Base-by-base conservation (phyloP, 805 yeast species). In the Saitoella complicata region DNA sequence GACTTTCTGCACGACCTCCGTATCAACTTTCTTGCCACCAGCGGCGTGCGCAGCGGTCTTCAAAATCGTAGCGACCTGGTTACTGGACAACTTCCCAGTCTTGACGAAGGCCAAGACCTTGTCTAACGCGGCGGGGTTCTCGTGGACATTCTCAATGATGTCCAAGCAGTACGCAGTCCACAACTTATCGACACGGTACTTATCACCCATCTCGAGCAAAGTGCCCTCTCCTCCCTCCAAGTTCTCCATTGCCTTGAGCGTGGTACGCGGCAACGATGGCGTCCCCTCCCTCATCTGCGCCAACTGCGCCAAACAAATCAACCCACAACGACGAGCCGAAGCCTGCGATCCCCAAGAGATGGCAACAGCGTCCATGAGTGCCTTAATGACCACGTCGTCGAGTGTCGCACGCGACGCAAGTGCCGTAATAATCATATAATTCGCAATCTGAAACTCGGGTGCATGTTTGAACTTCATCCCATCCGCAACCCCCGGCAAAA, bases 371-470 rank as follows among this genome's bases (percentile, higher is more conserved):
- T 71, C 75, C 33, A 73, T 67, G 1, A 82, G 73, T 5, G 86
- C 85, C 42, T 70, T 61, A 11, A 75, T 61, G 10, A 81, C 72
- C 9, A 69, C 66, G 32, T 46, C 40, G 5, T 73, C 66, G 37
- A 91, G 67, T 5, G 84, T 80, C 41, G 78, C 70, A 40, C 88
- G 79, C 3, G 88, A 69, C 5, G 80, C 72, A 43, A 87, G 64
- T 2, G 88, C 95, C 0, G 88, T 73, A 29, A 88, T 58, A 9
- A 86, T 67, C 41, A 94, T 81, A 59, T 83, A 88, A 1, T 88
- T 85, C 12, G 95, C 79, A 47, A 84, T 70, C 58, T 82, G 91
- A 42, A 78, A 70, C 54, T 84, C 93, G 36, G 65, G 60, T 6
- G 52, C 51, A 35, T 51, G 46, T 21, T 48, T 48, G 32, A 51